Percentiles rank a stretch among this genome's conserved stretches.
Evolutionary conservation across 2,329 filamentous ascomycete genomes (phyloP).

Genomic region (Lasiodiplodia sp.): DNA sequence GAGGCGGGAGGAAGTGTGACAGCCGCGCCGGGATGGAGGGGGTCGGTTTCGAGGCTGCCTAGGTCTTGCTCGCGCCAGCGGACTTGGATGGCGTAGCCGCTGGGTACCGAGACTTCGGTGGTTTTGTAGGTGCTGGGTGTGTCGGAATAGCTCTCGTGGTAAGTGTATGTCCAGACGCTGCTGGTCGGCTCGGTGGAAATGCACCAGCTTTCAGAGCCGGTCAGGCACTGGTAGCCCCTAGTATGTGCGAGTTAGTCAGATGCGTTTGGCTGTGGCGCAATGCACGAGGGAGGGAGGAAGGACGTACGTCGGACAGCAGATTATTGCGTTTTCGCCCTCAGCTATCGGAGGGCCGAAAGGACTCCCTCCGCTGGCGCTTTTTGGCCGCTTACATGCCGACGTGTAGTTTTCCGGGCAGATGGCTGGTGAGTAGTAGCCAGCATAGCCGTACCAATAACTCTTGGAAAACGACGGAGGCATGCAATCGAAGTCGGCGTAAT

Average conservation of each 20-base stretch:
- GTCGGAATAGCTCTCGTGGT: too few species aligned
- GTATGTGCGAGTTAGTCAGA: not conserved
- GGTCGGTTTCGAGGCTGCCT: not conserved
- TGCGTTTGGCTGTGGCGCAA: not conserved
- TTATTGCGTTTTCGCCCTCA: not conserved
- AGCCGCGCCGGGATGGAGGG: not conserved
- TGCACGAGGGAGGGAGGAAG: too few species aligned
- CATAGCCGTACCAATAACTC: not conserved
- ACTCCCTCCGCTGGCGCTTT: not conserved
- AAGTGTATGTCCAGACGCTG: not conserved
- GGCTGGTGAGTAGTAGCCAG: constrained; percentile 3
- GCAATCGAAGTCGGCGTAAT: not conserved
- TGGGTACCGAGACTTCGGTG: not conserved
- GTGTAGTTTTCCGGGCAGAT: not conserved
- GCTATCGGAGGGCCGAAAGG: not conserved
- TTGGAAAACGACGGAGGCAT: not conserved
- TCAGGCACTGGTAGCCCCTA: not conserved
- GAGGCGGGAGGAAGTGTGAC: not conserved
- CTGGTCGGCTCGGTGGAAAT: not conserved
- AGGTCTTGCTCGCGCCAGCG: not conserved
- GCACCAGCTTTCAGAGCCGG: not conserved
- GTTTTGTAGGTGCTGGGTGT: not conserved
- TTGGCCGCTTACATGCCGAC: not conserved
- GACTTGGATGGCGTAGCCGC: not conserved
- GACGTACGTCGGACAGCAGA: not conserved